phyloP scores from a whole-genome alignment of 768 basidiomycete genomes.

The Boletus eberwhitei region DNA sequence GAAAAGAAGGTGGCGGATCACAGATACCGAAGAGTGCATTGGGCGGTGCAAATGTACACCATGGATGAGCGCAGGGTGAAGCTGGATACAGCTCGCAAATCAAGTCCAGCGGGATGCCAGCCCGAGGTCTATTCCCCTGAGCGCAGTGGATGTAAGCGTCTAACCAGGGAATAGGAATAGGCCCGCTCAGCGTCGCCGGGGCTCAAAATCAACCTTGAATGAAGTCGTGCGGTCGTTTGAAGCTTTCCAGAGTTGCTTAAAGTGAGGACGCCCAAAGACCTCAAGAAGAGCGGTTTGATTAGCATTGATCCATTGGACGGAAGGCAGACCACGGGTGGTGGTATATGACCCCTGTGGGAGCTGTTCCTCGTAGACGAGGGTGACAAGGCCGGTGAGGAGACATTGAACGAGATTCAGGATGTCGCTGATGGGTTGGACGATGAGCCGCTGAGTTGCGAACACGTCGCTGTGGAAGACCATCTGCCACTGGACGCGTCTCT shows the following conservation, averaged over 20 bases:
- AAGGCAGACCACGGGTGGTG: slow-evolving; percentile 75
- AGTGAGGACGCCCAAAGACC: slow-evolving; percentile 72
- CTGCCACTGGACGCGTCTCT: slow-evolving; percentile 82
- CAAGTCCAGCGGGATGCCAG: slow-evolving; percentile 15
- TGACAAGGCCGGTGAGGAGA: slow-evolving; percentile 68
- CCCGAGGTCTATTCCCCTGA: slow-evolving; percentile 8
- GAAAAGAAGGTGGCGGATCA: slow-evolving; percentile 26
- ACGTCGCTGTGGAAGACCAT: slow-evolving; percentile 85
- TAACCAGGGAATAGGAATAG: slow-evolving; percentile 9
- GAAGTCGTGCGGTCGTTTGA: slow-evolving; percentile 68
- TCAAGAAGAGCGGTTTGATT: slow-evolving; percentile 66
- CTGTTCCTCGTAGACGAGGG: slow-evolving; percentile 71
- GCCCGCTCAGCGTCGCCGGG: slow-evolving; percentile 35
- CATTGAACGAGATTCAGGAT: slow-evolving; percentile 68
- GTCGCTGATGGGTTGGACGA: slow-evolving; percentile 66
- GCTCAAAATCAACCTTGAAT: slow-evolving; percentile 69
- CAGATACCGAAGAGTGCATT: slow-evolving; percentile 21
- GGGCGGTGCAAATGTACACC: slow-evolving; percentile 17
- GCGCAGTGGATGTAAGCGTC: slow-evolving; percentile 3
- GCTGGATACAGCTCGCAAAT: slow-evolving; percentile 1
- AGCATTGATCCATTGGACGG: slow-evolving; percentile 71
- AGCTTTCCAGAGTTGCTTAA: slow-evolving; percentile 67
- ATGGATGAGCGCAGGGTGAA: slow-evolving; percentile 9
- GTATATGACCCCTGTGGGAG: slow-evolving; percentile 66
- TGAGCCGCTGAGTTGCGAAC: slow-evolving; percentile 67